These are phyloP conservation scores for Fusarium veterinarium DNA, from an alignment of 2,329 filamentous ascomycete genomes.

Conservation along the genomic window DNA sequence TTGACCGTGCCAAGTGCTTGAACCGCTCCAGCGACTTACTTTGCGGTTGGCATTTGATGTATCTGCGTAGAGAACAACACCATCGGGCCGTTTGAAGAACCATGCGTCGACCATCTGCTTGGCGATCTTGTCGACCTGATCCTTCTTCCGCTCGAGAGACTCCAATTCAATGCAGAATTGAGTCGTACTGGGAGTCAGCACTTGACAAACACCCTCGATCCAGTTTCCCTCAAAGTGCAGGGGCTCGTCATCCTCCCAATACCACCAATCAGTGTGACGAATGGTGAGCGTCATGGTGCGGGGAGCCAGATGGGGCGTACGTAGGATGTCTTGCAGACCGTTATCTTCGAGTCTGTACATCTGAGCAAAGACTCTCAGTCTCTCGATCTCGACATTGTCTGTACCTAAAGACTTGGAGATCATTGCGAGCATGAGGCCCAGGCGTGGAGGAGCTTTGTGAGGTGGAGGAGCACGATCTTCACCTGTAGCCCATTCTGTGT, in stretches of 20 bases:
- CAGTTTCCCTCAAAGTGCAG: constrained; percentile 53
- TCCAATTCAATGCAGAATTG: constrained; percentile 61
- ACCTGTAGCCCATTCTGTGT: constrained; percentile 53
- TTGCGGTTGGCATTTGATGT: constrained; percentile 37
- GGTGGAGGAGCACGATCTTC: constrained; percentile 46
- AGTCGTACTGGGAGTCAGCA: constrained; percentile 49
- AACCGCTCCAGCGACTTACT: constrained; percentile 57
- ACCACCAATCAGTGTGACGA: constrained; percentile 56
- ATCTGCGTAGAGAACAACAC: constrained; percentile 46
- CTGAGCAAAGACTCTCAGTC: constrained; percentile 57
- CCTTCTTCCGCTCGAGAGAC: constrained; percentile 57
- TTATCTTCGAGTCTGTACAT: constrained; percentile 53
- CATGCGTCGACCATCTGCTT: constrained; percentile 35
- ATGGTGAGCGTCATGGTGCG: constrained; percentile 57
- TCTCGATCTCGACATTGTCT: constrained; percentile 43
- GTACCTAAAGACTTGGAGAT: constrained; percentile 39
- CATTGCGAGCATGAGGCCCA: constrained; percentile 19
- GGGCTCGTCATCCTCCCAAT: constrained; percentile 32
- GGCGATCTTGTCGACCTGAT: constrained; percentile 59
- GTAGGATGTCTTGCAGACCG: constrained; percentile 43
- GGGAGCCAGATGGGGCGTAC: constrained; percentile 47
- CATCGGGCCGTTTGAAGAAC: constrained; percentile 48
- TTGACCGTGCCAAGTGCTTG: constrained; percentile 53
- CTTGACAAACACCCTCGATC: constrained; percentile 44
- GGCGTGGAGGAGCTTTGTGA: not conserved